These are phyloP conservation scores for Tagetes erecta DNA, from an alignment of 129 eudicot species.

Conservation along the genomic window DNA sequence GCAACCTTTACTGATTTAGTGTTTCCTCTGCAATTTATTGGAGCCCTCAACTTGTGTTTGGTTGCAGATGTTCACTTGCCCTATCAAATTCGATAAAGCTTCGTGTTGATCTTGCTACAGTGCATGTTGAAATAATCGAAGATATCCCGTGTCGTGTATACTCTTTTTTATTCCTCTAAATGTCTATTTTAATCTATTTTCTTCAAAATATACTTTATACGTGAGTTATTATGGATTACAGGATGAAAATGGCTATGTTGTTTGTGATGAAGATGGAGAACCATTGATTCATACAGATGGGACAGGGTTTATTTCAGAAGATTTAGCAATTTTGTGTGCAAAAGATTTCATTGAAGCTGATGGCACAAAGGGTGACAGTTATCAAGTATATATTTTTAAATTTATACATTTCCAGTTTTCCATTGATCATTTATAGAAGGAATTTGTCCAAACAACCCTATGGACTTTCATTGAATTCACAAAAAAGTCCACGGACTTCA, in stretches of 20 bases:
- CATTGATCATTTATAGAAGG: not conserved
- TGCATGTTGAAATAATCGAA: slow-evolving; percentile 50
- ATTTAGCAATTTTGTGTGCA: slow-evolving; percentile 63
- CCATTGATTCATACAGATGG: slow-evolving; percentile 83
- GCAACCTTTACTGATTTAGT: not conserved
- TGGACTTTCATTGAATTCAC: not conserved
- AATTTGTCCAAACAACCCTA: not conserved
- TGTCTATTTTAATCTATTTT: not conserved
- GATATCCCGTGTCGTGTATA: slow-evolving; percentile 65
- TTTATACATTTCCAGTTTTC: not conserved
- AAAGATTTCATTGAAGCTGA: slow-evolving; percentile 45
- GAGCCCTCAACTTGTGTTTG: slow-evolving; percentile 13
- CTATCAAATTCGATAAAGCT: slow-evolving; percentile 67
- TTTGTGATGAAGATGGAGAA: slow-evolving; percentile 61
- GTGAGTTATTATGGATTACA: slow-evolving; percentile 25
- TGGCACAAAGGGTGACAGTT: slow-evolving; percentile 31
- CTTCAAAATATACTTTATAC: not conserved
- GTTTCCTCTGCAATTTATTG: not conserved
- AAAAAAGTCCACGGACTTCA: not conserved
- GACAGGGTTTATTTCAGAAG: slow-evolving; percentile 84
- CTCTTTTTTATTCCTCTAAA: slow-evolving; percentile 5
- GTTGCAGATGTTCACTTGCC: slow-evolving; percentile 61
- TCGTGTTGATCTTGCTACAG: slow-evolving; percentile 52
- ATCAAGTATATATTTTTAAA: slow-evolving; percentile 40
- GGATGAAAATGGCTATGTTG: slow-evolving; percentile 48